phyloP scores from a whole-genome alignment of 805 yeast species.

The Jamesozyma piceae region DNA sequence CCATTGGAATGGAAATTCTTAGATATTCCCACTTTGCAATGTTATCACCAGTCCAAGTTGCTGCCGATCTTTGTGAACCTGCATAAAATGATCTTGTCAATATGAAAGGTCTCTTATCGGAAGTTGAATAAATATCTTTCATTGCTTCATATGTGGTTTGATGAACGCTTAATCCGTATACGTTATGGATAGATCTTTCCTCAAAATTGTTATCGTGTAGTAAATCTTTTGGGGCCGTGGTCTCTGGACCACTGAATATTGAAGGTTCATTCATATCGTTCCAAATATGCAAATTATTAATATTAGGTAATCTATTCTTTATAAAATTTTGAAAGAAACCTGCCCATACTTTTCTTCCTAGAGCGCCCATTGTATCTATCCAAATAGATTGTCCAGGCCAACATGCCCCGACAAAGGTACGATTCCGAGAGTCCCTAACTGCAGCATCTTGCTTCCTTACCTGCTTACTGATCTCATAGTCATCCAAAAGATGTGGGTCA shows the following conservation, averaged over 20 bases:
- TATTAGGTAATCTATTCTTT: constrained; percentile 14
- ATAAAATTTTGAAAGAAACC: constrained; percentile 40
- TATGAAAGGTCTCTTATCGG: constrained; percentile 66
- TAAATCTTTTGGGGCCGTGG: constrained; percentile 74
- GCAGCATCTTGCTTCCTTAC: constrained; percentile 38
- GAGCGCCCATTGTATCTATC: constrained; percentile 76
- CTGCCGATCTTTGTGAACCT: constrained; percentile 85
- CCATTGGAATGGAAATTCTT: constrained; percentile 74
- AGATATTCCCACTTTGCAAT: constrained; percentile 88
- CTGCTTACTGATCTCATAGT: constrained; percentile 53
- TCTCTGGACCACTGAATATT: constrained; percentile 89
- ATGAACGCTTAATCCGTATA: constrained; percentile 72
- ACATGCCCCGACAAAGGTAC: constrained; percentile 72
- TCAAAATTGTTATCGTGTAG: constrained; percentile 77
- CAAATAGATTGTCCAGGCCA: constrained; percentile 97
- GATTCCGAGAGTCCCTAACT: constrained; percentile 39
- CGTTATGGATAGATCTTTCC: constrained; percentile 83
- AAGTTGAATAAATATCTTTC: constrained; percentile 37
- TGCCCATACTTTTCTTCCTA: constrained; percentile 53
- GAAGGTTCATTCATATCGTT: constrained; percentile 99
- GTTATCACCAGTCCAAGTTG: constrained; percentile 98
- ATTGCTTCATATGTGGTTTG: constrained; percentile 70
- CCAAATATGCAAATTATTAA: constrained; percentile 77
- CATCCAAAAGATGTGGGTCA: constrained; percentile 82
- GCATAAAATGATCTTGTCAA: constrained; percentile 80